phyloP scores from a whole-genome alignment of 352 stramenopile genomes.

The Phytophthora sp. region DNA sequence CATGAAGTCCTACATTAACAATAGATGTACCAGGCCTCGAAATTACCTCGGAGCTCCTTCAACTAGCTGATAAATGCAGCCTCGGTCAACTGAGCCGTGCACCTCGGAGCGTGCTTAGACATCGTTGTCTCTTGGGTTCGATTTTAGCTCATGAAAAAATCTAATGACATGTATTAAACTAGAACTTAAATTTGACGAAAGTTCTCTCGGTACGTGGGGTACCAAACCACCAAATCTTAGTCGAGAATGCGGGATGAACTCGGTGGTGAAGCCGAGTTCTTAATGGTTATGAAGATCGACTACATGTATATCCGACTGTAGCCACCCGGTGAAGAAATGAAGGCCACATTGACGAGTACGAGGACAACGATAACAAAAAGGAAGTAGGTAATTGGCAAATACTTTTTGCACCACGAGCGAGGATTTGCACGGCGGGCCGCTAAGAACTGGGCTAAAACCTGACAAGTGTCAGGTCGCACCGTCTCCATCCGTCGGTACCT shows the following conservation, averaged over 20 bases:
- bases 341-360: slow-evolving; percentile 8
- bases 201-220: slow-evolving; percentile 2
- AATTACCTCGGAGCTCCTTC: slow-evolving; percentile 43
- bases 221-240: slow-evolving; percentile 4
- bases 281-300: too few relatives aligned
- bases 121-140: slow-evolving; percentile 68
- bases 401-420: slow-evolving; percentile 5
- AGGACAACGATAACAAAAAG: slow-evolving; percentile 9
- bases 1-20: slow-evolving; percentile 56
- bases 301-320: too few relatives aligned
- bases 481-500: not conserved
- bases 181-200: too few relatives aligned
- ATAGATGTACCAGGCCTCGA: slow-evolving; percentile 41
- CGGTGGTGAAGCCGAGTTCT: too few relatives aligned
- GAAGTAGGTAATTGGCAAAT: slow-evolving; percentile 1
- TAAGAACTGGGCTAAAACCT: not conserved
- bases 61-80: slow-evolving; percentile 56
- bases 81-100: slow-evolving; percentile 89
- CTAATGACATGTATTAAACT: too few relatives aligned
- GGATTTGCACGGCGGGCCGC: not conserved
- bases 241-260: not conserved
- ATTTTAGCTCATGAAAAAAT: too few relatives aligned
- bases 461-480: slow-evolving; percentile 1
- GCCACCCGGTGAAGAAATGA: slow-evolving; percentile 7
- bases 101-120: slow-evolving; percentile 73